Evolutionary conservation across 2,329 filamentous ascomycete species (phyloP).

Genomic region (Apiospora rasikravindrae): DNA sequence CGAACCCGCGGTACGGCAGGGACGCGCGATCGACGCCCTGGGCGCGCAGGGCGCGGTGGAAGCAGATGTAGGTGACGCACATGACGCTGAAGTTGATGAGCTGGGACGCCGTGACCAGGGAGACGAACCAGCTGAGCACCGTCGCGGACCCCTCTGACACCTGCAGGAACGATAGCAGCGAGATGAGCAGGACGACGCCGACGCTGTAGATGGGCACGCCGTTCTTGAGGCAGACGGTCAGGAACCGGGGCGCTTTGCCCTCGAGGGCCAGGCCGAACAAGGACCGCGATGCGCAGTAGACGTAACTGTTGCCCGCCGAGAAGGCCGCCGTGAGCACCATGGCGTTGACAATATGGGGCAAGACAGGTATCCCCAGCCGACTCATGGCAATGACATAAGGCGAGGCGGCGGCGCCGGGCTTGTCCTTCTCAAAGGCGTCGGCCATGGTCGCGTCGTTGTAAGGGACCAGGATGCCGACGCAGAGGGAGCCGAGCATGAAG

Average conservation of each 20-base stretch:
- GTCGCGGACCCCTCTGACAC: slow-evolving; percentile 68
- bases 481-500: slow-evolving; percentile 76
- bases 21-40: slow-evolving; percentile 71
- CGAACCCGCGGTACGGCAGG: slow-evolving; percentile 72
- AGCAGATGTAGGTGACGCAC: slow-evolving; percentile 73
- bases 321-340: slow-evolving; percentile 71
- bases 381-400: slow-evolving; percentile 73
- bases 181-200: slow-evolving; percentile 66
- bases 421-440: slow-evolving; percentile 61
- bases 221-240: slow-evolving; percentile 64
- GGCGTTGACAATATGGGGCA: slow-evolving; percentile 76
- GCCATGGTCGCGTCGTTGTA: slow-evolving; percentile 69
- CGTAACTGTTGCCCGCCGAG: slow-evolving; percentile 71
- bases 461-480: slow-evolving; percentile 73
- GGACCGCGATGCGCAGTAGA: slow-evolving; percentile 72
- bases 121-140: slow-evolving; percentile 76
- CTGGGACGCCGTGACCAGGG: slow-evolving; percentile 72
- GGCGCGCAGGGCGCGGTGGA: slow-evolving; percentile 69
- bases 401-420: slow-evolving; percentile 72
- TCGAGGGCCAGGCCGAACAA: slow-evolving; percentile 73
- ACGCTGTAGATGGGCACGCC: slow-evolving; percentile 81
- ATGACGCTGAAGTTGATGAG: slow-evolving; percentile 76
- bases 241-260: slow-evolving; percentile 65
- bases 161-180: slow-evolving; percentile 75
- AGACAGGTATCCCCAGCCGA: slow-evolving; percentile 63